Conservation (phyloP, 768 basidiomycete genomes). For the Neoboletus magnificus region DNA sequence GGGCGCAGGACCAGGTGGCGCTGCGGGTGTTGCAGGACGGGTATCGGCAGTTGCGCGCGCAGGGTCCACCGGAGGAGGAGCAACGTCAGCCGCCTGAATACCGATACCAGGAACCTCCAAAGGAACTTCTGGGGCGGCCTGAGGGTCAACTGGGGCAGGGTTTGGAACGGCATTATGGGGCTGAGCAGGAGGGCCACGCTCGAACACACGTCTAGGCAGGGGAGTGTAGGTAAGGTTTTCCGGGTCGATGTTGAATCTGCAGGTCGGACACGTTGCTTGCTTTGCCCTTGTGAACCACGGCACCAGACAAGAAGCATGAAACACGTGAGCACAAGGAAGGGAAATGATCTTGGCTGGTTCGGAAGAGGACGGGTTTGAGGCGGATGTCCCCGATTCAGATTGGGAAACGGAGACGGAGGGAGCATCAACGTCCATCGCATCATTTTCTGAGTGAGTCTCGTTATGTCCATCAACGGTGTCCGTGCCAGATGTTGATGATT, state of each 20-base stretch:
- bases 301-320: conserved; percentile 72
- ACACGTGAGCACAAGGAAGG: conserved; percentile 79
- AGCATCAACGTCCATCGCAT: conserved; percentile 23
- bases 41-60: not conserved
- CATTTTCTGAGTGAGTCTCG: conserved; percentile 1
- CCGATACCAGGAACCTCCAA: not conserved
- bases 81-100: not conserved
- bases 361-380: conserved; percentile 2
- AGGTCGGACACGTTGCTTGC: conserved; percentile 81
- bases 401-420: conserved; percentile 8
- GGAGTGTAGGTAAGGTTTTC: conserved; percentile 58
- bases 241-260: conserved; percentile 80
- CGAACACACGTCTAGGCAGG: conserved; percentile 16
- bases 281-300: conserved; percentile 81
- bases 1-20: not conserved
- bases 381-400: conserved; percentile 8
- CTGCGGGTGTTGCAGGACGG: not conserved
- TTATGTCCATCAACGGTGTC: not conserved
- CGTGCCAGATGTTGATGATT: not conserved
- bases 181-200: conserved; percentile 12
- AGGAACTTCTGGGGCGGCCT: conserved; percentile 7
- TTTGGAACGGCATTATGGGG: conserved; percentile 12
- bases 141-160: conserved; percentile 8
- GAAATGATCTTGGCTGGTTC: conserved; percentile 51
- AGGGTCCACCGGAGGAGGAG: conserved; percentile 1